Base-by-base conservation (phyloP, 2,329 filamentous ascomycete genomes). In the Aspergillus unguis region DNA sequence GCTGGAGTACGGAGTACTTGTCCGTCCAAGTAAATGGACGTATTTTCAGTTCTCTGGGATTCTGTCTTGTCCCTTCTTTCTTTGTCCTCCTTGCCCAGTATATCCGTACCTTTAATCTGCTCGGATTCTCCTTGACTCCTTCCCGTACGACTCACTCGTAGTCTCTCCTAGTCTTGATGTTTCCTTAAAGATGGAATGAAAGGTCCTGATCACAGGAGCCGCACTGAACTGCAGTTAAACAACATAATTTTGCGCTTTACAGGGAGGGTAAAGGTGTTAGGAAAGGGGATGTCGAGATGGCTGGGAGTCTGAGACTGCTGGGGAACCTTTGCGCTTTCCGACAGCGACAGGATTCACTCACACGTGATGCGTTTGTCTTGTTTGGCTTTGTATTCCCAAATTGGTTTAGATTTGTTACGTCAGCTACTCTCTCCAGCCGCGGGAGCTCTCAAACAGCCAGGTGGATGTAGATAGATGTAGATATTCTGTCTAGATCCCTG, bases 221-320 rank as follows among this genome's bases (percentile, higher is more conserved):
- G 62, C 62, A 64, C 58, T 61, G 55, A 33, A 54, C 58, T 64
- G 65, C 61, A 58, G 55, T 58, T 61, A 57, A 65, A 62, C 62
- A 67, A 65, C 62, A 69, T 69, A 64, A 62, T 68, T 61, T 67
- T 68, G 69, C 65, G 66, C 65, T 71, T 73, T 73, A 73, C 71
- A 65, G 62, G 60, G 60, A 64, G 59, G 56, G 53, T 53, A 48
- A 55, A 60, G 58, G 43, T 53, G 45, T 53, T 52, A 38, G 44
- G 45, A 56, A 53, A 50, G 47, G 55, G 48, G 50, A 49, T 33
- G 42, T 32, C 29, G 57, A 58, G 59, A 63, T 54, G 54, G 44
- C 44, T 47, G 44, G 55, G 33, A 48, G 33, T 32, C 28, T 27
- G 37, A 10, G 23, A 48, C 25, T 8, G 7, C 6, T 11, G 57